These are phyloP conservation scores for Decorospora gaudefroyi DNA, from an alignment of 2,329 filamentous ascomycete genomes.

Conservation along the genomic window DNA sequence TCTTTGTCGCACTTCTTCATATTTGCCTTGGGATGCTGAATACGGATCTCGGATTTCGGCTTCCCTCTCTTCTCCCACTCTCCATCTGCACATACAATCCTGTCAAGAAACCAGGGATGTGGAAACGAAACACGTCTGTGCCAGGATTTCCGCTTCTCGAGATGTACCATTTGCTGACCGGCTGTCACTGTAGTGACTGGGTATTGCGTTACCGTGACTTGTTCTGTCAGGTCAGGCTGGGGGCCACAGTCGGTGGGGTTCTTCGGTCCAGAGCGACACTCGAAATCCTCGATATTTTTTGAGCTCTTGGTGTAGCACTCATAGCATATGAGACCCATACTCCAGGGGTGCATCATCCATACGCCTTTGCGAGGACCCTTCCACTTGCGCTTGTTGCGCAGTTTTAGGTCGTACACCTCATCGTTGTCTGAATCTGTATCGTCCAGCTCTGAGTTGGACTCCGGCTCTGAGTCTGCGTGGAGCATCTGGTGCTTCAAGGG, in stretches of 20 bases:
- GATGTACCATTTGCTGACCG: neutral
- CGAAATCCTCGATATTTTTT: slow-evolving; percentile 15
- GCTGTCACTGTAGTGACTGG: neutral
- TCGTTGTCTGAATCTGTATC: too few species aligned
- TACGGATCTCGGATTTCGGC: slow-evolving; percentile 14
- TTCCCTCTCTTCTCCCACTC: slow-evolving; percentile 32
- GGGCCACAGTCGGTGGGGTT: slow-evolving; percentile 12
- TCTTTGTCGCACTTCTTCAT: slow-evolving; percentile 5
- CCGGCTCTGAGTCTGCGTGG: neutral
- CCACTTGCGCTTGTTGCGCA: slow-evolving; percentile 8
- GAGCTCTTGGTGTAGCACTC: slow-evolving; percentile 28
- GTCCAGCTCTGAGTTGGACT: neutral
- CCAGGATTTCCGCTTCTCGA: slow-evolving; percentile 22
- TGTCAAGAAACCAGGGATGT: slow-evolving; percentile 16
- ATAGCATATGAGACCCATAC: slow-evolving; percentile 24
- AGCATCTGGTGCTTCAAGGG: neutral
- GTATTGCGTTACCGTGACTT: slow-evolving; percentile 5
- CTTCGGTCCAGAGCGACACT: slow-evolving; percentile 21
- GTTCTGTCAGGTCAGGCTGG: slow-evolving; percentile 1
- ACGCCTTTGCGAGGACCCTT: slow-evolving; percentile 15
- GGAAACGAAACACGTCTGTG: slow-evolving; percentile 22
- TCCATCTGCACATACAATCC: slow-evolving; percentile 21
- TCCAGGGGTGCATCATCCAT: slow-evolving; percentile 39
- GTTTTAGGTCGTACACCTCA: slow-evolving; percentile 1
- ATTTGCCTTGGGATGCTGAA: slow-evolving; percentile 14